Evolutionary conservation across 257 asterid species (phyloP).

Genomic region (Craterostigma plantagineum): DNA sequence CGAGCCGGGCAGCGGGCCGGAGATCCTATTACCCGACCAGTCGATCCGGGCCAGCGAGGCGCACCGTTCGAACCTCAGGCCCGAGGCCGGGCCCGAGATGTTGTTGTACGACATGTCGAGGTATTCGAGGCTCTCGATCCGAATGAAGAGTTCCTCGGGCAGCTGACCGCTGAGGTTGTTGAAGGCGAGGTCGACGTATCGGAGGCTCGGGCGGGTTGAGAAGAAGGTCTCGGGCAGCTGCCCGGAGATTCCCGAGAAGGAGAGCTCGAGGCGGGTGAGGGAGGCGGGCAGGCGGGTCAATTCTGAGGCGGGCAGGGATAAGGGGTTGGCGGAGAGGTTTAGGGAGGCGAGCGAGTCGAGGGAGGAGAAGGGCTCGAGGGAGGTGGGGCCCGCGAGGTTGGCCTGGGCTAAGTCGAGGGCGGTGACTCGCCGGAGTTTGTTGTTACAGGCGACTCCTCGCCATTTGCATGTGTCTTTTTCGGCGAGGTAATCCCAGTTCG

Average conservation of each 20-base stretch:
- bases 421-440: slow-evolving; percentile 32
- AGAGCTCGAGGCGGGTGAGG: slow-evolving; percentile 42
- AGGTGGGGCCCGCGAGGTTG: slow-evolving; percentile 38
- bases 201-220: slow-evolving; percentile 42
- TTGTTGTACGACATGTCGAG: slow-evolving; percentile 75
- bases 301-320: slow-evolving; percentile 29
- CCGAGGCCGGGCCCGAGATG: slow-evolving; percentile 41
- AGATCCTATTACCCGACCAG: slow-evolving; percentile 53
- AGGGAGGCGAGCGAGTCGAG: slow-evolving; percentile 40
- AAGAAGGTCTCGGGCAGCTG: slow-evolving; percentile 38
- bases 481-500: slow-evolving; percentile 39
- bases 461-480: slow-evolving; percentile 59
- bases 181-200: slow-evolving; percentile 56
- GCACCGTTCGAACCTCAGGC: slow-evolving; percentile 41
- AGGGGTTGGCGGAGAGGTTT: slow-evolving; percentile 51
- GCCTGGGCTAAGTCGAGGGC: slow-evolving; percentile 59
- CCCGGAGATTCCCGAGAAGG: slow-evolving; percentile 47
- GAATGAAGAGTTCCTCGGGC: slow-evolving; percentile 33
- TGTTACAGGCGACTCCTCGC: slow-evolving; percentile 51
- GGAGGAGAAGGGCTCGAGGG: slow-evolving; percentile 35
- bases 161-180: slow-evolving; percentile 45
- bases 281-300: slow-evolving; percentile 38
- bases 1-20: slow-evolving; percentile 36
- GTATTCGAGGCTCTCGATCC: slow-evolving; percentile 31
- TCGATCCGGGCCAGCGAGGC: slow-evolving; percentile 44